Base-by-base conservation (phyloP, 2,329 filamentous ascomycete genomes). In the Fusarium penzigii region DNA sequence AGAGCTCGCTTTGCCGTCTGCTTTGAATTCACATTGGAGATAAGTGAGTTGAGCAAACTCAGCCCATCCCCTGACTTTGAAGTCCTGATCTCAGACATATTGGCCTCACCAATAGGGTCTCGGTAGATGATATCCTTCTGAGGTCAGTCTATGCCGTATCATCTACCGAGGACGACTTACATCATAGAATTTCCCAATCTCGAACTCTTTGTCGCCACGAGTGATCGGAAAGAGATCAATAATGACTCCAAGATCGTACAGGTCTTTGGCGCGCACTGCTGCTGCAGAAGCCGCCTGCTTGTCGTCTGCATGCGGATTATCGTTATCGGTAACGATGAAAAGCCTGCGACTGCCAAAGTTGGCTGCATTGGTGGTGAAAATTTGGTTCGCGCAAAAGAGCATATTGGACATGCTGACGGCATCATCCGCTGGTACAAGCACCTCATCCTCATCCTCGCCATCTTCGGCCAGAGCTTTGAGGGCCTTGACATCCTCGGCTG, bases 291-390 rank as follows among this genome's bases (percentile, higher is more conserved):
- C 86, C 29, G 87, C 78, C 8, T 81, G 78, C 71, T 92, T 94
- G 68, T 90, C 86, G 16, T 82, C 78, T 1, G 77, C 75, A 68
- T 95, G 90, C 5, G 94, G 94, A 58, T 92, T 82, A 68, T 97
- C 94, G 58, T 96, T 90, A 70, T 97, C 92, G 0, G 94, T 97
- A 50, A 99, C 90, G 57, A 99, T 85, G 72, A 99, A 99, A n/a
- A 99, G 75, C 34, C 94, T 84, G 55, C 93, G 81, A 6, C 93
- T 97, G 5, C 90, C 88, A 70, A 97, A 97, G 66, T 97, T 97
- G 16, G 94, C 86, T 0, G 94, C 92, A 69, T 89, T 96, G 3
- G 90, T 96, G 1, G 92, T 96, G 68, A 99, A 97, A 46, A 97
- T 89, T 67, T 97, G 92, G 61, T 97, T 97, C 38, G 92, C 93